Evolutionary conservation across 2,329 filamentous ascomycete genomes (phyloP), one percentile per base, ranked within the genome.

Genomic region (Fusarium tuaranense): DNA sequence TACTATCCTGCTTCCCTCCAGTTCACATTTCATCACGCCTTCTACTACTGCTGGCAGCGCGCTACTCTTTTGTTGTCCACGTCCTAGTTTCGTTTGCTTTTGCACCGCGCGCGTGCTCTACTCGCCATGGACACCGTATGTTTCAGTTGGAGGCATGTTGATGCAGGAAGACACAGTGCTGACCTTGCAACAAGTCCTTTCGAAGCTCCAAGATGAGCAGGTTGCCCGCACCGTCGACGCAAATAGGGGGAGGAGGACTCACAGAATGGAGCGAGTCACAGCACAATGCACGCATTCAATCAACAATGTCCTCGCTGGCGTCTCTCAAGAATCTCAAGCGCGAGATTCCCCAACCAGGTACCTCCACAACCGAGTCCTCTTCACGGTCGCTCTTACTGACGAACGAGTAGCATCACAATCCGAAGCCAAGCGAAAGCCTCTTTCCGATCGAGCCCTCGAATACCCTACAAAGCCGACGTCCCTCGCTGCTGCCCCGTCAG

Each of bases 191-290:
- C n/a, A n/a, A 82, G 81, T 55, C 76, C 16, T 75, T 80, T 71
- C 76, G 81, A 72, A 72, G 59, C 65, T 82, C 80, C 51, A 82
- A 79, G 55, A 73, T 76, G 53, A 83, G 81, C 70, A 79, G 81
- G 20, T 70, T 83, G 34, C 81, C 80, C 25, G 79, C 78, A 10
- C 81, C 81, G 62, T 74, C 77, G 7, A 70, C 76, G 39, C 68
- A 76, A 38, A 69, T 74, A 68, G 76, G 72, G 32, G 82, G 82
- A 48, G 82, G 82, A 14, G 82, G 83, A 5, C 85, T 92, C 18
- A 81, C 86, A 12, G 90, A 92, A 78, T 87, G 90, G 74, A 87
- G 84, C 77, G 88, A 91, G 9, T 91, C 90, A n/a, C 89, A 92
- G 77, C 85, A 84, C 81, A 92, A 92, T 79, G 81, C 86, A 51